Conservation (phyloP, 192 early-diverging fungal species). For the Helicostylum pulchrum region DNA sequence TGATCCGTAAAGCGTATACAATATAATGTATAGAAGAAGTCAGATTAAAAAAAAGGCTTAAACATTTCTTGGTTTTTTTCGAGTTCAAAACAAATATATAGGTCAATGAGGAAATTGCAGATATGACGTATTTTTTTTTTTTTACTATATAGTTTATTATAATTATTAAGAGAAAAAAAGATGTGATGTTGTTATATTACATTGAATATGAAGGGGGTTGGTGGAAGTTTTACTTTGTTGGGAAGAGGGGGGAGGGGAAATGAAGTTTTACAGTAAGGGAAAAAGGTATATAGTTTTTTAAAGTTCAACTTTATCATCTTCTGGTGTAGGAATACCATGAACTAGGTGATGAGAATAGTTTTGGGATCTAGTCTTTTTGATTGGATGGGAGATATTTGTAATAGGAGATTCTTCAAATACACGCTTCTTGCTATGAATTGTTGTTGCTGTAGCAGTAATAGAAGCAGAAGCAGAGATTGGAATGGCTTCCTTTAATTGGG, state of each 20-base stretch:
- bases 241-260: background rate
- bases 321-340: conserved; percentile 16
- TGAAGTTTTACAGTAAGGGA: background rate
- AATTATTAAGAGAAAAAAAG: too few species aligned
- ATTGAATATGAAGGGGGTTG: conserved; percentile 4
- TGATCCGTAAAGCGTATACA: too few species aligned
- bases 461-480: background rate
- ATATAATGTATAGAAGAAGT: too few species aligned
- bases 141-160: too few species aligned
- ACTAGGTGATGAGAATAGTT: background rate
- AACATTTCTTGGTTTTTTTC: too few species aligned
- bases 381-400: background rate
- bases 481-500: conserved; percentile 13
- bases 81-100: background rate
- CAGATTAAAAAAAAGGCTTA: too few species aligned
- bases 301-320: conserved; percentile 14
- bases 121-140: background rate
- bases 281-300: conserved; percentile 2
- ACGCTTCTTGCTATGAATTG: background rate
- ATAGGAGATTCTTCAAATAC: background rate
- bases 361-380: background rate
- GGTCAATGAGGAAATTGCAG: background rate
- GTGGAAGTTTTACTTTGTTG: background rate
- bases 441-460: background rate
- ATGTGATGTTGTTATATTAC: conserved; percentile 2